These are phyloP conservation scores for Paramecium sexaurelia DNA, from an alignment of 73 alveolate genomes.

Conservation along the genomic window DNA sequence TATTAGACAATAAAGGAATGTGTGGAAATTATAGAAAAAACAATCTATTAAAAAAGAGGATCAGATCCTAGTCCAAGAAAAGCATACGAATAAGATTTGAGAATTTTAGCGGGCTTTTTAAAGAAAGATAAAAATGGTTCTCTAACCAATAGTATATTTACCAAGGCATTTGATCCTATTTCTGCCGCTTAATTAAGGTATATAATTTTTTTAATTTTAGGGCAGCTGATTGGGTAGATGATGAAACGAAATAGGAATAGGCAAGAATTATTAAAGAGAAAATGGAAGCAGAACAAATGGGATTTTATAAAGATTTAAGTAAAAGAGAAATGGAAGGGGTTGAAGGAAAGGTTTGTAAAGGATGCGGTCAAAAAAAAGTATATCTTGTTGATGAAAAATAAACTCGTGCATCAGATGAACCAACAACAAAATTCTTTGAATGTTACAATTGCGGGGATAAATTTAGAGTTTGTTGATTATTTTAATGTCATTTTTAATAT, in stretches of 20 bases:
- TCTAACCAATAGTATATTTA: background rate
- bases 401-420: slow-evolving; percentile 72
- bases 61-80: background rate
- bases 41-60: background rate
- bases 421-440: slow-evolving; percentile 66
- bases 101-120: slow-evolving; percentile 16
- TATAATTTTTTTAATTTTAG: background rate
- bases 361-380: slow-evolving; percentile 58
- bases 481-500: background rate
- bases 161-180: slow-evolving; percentile 16
- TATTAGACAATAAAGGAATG: background rate
- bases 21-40: slow-evolving; percentile 14
- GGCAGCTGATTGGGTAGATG: slow-evolving; percentile 58
- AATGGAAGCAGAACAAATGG: slow-evolving; percentile 53
- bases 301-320: slow-evolving; percentile 27
- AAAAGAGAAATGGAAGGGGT: slow-evolving; percentile 66
- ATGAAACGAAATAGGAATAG: slow-evolving; percentile 3
- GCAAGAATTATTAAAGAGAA: background rate
- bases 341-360: slow-evolving; percentile 64
- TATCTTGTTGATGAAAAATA: slow-evolving; percentile 56
- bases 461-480: slow-evolving; percentile 37
- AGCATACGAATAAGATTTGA: slow-evolving; percentile 42
- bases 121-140: slow-evolving; percentile 54
- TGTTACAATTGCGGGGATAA: slow-evolving; percentile 67
- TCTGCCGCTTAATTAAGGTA: slow-evolving; percentile 49